phyloP scores from a whole-genome alignment of 306 rosid species.

The Glycyrrhiza uralensis region DNA sequence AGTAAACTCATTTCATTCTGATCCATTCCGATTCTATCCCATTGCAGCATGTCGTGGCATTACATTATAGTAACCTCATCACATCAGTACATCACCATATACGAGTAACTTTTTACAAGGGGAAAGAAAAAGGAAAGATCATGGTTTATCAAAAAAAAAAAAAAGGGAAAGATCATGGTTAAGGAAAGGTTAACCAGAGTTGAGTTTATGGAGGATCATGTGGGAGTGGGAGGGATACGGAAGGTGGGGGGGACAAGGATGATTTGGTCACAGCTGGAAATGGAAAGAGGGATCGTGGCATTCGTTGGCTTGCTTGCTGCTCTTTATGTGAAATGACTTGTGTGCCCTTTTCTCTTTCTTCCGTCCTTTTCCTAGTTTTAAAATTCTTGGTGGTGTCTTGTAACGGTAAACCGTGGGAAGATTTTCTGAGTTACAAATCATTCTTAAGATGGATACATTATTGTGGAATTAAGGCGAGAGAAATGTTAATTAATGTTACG shows the following conservation, averaged over 20 bases:
- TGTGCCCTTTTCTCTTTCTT: constrained; percentile 11
- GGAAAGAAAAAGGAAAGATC: no score
- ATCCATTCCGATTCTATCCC: no score
- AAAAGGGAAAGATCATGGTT: constrained; percentile 24
- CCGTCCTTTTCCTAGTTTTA: not conserved
- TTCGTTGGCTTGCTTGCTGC: constrained; percentile 20
- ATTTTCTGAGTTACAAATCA: not conserved
- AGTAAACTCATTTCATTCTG: no score
- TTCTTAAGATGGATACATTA: no score
- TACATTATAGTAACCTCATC: not conserved
- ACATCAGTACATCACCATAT: no score
- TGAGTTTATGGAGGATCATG: constrained; percentile 26
- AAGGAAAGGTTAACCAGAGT: constrained; percentile 38
- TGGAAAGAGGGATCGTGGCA: constrained; percentile 31
- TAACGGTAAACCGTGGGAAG: constrained; percentile 6
- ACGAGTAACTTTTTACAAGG: not conserved
- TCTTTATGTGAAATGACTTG: not conserved
- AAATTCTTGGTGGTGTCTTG: not conserved
- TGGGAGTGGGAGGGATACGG: constrained; percentile 20
- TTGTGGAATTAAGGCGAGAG: no score
- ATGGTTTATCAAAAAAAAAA: not conserved
- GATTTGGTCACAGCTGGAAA: constrained; percentile 74
- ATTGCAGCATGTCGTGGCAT: not conserved
- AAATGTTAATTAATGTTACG: no score
- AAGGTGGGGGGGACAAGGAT: constrained; percentile 23